Base-by-base conservation (phyloP, 2,329 filamentous ascomycete species). In the Hypoxylon sp. region DNA sequence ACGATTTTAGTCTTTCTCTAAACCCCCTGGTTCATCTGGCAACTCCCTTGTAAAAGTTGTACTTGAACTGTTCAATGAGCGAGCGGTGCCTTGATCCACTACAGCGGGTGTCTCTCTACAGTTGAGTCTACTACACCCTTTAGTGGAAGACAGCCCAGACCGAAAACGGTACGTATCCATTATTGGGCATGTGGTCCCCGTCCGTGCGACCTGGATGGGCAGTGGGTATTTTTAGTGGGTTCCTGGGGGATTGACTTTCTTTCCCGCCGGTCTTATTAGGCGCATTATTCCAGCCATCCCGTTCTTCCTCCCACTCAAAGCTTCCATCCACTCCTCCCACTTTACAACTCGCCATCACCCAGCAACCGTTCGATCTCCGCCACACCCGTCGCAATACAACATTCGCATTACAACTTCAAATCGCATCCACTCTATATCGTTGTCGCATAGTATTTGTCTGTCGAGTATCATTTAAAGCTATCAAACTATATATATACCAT, bases 251-350 rank as follows among this genome's bases (percentile, higher is more conserved):
- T 35, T 50, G 47, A 30, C 30, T 45, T 27, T 40, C 36, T 43
- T 52, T 51, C 41, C 51, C 42, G 51, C 41, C 51, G 60, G 62
- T 62, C 61, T 63, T 65, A 59, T 62, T 65, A 62, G 65, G 62
- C 60, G 63, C 63, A 64, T 63, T 63, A 65, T 64, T 63, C 61
- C 63, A 60, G 51, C 59, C 63, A 51, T 55, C 55, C 55, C 52
- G 41, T 57, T 43, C 21, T 44, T 55, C 37, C 57, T 56, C 58
- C 56, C 43, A 46, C 58, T 41, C 58, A 48, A 50, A 55, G 51
- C 57, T 62, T 51, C 48, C 48, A 61, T 51, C 55, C n/a, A n/a
- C n/a, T n/a, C n/a, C 58, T 64, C 59, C 59, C 60, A 64, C 55
- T 42, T 25, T 31, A 36, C 32, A 36, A 40, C 45, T 20, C 9